Evolutionary conservation across 768 basidiomycete genomes (phyloP).

Genomic region (Kwoniella newhampshirensis): DNA sequence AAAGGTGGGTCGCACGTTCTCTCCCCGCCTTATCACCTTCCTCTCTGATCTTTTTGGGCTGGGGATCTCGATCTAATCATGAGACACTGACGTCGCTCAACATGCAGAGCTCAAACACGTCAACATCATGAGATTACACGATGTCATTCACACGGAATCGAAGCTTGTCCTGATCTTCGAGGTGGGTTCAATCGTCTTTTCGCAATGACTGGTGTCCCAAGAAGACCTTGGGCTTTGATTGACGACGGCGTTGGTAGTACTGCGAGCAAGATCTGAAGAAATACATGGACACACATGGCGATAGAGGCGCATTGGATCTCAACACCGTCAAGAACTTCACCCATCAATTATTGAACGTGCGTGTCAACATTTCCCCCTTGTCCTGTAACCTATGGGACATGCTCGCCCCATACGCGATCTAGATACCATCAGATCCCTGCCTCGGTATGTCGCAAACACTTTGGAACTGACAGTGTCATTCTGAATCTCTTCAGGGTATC

Average conservation of each 20-base stretch:
- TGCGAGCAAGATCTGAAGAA: slow-evolving; percentile 98
- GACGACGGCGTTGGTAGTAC: too few relatives aligned
- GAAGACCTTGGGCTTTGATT: background rate
- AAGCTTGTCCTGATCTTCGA: slow-evolving; percentile 98
- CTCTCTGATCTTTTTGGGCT: too few relatives aligned
- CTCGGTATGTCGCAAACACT: background rate
- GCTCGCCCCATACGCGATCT: too few relatives aligned
- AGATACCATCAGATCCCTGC: too few relatives aligned
- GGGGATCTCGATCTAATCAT: too few relatives aligned
- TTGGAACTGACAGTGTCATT: too few relatives aligned
- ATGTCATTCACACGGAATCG: slow-evolving; percentile 97
- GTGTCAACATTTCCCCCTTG: slow-evolving; percentile 10
- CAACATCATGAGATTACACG: slow-evolving; percentile 96
- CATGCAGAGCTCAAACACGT: slow-evolving; percentile 94
- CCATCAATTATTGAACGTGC: slow-evolving; percentile 82
- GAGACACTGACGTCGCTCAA: too few relatives aligned
- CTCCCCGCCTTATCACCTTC: too few relatives aligned
- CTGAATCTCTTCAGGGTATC: slow-evolving; percentile 61
- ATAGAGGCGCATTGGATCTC: slow-evolving; percentile 88
- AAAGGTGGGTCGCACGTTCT: too few relatives aligned
- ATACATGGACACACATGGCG: slow-evolving; percentile 98
- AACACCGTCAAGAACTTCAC: slow-evolving; percentile 90
- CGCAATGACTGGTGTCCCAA: background rate
- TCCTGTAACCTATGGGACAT: too few relatives aligned
- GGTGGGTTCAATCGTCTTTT: slow-evolving; percentile 30